A percentile compares a stretch with the other conserved stretches of the same genome.
Conservation (phyloP, 2,329 filamentous ascomycete species). For the Ophiostoma quercus region DNA sequence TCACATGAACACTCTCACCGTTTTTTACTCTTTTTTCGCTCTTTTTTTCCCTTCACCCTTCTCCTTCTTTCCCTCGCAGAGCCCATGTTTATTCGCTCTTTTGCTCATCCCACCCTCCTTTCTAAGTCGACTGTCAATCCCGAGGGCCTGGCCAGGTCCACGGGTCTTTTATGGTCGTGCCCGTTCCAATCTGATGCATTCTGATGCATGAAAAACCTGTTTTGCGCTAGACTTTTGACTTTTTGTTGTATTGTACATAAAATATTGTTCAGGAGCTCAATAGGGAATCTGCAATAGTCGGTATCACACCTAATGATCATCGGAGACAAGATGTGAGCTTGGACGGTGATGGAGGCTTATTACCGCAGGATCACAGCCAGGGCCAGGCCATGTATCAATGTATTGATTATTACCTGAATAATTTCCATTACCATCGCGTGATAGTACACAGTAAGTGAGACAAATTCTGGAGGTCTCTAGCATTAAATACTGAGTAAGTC, state of each 20-base stretch:
- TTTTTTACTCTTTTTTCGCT: background rate
- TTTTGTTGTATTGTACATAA: background rate
- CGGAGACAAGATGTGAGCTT: background rate
- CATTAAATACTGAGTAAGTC: background rate
- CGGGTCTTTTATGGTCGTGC: background rate
- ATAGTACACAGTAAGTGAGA: background rate
- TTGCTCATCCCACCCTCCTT: background rate
- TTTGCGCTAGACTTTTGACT: constrained; percentile 1
- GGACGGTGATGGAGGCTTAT: background rate
- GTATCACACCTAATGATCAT: background rate
- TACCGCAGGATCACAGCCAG: background rate
- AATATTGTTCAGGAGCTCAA: background rate
- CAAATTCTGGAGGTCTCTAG: no score
- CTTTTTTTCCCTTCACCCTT: background rate
- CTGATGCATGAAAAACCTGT: constrained; percentile 23
- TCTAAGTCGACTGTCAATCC: background rate
- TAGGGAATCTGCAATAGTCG: no score
- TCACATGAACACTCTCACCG: constrained; percentile 3
- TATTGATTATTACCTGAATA: no score
- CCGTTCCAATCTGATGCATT: background rate
- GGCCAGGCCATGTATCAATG: background rate
- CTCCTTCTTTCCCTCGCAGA: background rate
- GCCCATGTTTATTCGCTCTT: background rate
- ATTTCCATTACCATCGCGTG: background rate
- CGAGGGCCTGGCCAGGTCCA: constrained; percentile 19